These are phyloP conservation scores for Apophysomyces ossiformis DNA, from an alignment of 371 early-diverging fungal genomes.

Conservation along the genomic window DNA sequence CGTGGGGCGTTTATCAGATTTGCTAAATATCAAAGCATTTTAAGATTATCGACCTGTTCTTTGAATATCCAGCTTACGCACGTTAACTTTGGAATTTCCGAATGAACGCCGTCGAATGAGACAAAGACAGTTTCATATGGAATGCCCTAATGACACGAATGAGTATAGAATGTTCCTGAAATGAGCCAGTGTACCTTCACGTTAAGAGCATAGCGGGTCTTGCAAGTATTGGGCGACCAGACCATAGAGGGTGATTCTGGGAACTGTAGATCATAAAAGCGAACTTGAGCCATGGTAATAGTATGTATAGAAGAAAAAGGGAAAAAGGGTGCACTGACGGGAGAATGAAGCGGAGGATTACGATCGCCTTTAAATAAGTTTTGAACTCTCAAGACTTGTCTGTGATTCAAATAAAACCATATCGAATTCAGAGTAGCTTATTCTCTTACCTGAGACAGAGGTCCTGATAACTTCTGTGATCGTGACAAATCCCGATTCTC, in stretches of 20 bases:
- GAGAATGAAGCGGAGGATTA: background rate
- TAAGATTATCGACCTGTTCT: no score
- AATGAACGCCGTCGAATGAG: constrained; percentile 9
- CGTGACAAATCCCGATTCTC: no score
- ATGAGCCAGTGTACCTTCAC: constrained; percentile 17
- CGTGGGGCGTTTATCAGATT: constrained; percentile 16
- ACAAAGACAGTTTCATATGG: constrained; percentile 21
- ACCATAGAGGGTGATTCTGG: background rate
- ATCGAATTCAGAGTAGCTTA: no score
- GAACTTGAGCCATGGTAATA: constrained; percentile 18
- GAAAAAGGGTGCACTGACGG: background rate
- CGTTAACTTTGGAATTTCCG: constrained; percentile 20
- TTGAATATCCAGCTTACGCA: background rate
- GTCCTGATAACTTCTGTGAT: no score
- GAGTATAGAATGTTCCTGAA: background rate
- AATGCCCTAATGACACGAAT: constrained; percentile 14
- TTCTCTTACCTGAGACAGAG: no score
- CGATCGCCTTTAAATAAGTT: background rate
- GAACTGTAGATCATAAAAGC: constrained; percentile 22
- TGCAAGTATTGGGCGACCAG: constrained; percentile 31
- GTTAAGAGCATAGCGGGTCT: constrained; percentile 28
- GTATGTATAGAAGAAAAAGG: background rate
- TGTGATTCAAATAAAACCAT: no score
- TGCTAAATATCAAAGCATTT: constrained; percentile 12
- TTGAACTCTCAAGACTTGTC: no score